Conservation (phyloP, 257 asterid species). For the Solanum corneliomulleri region DNA sequence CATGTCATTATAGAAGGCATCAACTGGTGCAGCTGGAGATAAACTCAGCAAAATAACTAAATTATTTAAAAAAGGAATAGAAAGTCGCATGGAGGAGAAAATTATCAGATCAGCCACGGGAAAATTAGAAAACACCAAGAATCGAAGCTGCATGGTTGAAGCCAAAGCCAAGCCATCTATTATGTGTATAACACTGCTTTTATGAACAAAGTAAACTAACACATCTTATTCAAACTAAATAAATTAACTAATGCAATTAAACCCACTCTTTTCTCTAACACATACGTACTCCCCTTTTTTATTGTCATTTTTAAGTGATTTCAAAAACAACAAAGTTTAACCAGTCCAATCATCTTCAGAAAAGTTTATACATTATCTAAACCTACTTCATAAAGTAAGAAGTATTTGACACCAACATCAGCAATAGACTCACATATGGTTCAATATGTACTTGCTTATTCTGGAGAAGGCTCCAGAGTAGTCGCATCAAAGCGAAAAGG, state of each 20-base stretch:
- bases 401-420: background rate
- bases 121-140: background rate
- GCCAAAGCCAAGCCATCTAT: background rate
- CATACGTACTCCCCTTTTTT: background rate
- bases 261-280: background rate
- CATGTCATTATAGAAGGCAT: constrained; percentile 97
- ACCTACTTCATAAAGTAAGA: background rate
- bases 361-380: background rate
- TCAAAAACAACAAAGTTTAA: background rate
- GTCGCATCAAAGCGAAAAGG: constrained; percentile 90
- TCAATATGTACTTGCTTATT: constrained; percentile 85
- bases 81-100: background rate
- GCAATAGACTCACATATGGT: constrained; percentile 69
- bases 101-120: background rate
- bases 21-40: constrained; percentile 74
- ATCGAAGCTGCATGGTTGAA: background rate
- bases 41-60: background rate
- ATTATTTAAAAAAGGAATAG: background rate
- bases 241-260: background rate
- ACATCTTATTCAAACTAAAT: background rate
- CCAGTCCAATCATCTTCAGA: background rate
- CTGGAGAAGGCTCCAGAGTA: constrained; percentile 84
- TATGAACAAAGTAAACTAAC: background rate
- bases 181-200: background rate
- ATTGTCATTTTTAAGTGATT: background rate